Conservation (phyloP, 1,139 yeast species). For the Chernovozyma aurita region DNA sequence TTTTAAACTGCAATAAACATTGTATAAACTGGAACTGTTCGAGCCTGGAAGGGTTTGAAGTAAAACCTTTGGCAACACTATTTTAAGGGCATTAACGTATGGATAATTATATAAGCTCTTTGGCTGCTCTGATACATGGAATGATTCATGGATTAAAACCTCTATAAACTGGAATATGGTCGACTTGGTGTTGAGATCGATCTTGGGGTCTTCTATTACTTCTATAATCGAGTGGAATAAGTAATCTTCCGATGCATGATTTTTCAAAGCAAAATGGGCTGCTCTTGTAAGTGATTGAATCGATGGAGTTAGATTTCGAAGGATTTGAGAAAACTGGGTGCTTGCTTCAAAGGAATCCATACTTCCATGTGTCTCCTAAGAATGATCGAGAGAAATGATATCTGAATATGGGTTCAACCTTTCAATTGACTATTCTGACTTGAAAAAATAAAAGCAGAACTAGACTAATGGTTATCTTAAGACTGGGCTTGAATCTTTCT, state of each 20-base stretch:
- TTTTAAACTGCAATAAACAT: constrained; percentile 35
- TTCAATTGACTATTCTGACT: too few relatives aligned
- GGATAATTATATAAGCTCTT: constrained; percentile 32
- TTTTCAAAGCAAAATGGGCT: constrained; percentile 55
- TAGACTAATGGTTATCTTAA: too few relatives aligned
- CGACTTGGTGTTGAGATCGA: constrained; percentile 57
- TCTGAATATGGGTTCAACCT: too few relatives aligned
- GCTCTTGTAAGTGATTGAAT: constrained; percentile 51
- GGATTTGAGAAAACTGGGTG: constrained; percentile 58
- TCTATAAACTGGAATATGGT: constrained; percentile 70
- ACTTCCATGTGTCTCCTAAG: too few relatives aligned
- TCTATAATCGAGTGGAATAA: constrained; percentile 68
- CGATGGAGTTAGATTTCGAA: constrained; percentile 61
- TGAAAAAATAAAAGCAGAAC: too few relatives aligned
- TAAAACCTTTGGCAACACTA: constrained; percentile 43
- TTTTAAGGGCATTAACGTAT: constrained; percentile 43
- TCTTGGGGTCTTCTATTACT: constrained; percentile 44
- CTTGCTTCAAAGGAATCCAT: constrained; percentile 85
- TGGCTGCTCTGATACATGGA: constrained; percentile 27
- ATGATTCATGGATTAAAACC: constrained; percentile 43
- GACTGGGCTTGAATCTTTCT: too few relatives aligned
- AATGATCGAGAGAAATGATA: neutral
- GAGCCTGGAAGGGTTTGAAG: constrained; percentile 49
- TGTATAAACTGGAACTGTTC: constrained; percentile 45
- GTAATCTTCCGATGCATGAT: constrained; percentile 64